Evolutionary conservation across 371 early-diverging fungal species (phyloP).

Genomic region (Mortierella sp.): DNA sequence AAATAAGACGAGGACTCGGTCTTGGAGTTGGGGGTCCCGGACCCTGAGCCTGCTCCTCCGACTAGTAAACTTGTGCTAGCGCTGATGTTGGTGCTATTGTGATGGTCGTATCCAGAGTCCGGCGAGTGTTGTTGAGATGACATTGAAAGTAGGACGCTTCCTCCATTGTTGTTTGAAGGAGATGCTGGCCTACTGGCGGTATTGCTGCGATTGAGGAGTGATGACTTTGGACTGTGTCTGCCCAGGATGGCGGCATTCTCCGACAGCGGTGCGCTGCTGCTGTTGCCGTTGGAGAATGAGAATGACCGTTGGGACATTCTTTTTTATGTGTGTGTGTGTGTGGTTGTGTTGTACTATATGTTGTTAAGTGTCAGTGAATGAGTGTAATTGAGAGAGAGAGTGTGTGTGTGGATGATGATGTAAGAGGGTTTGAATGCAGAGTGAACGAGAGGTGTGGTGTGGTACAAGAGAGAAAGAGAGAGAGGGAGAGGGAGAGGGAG

Average conservation of each 20-base stretch:
- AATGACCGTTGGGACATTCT: conserved; percentile 48
- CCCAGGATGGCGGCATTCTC: conserved; percentile 25
- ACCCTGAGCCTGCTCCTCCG: background rate
- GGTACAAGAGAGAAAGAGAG: background rate
- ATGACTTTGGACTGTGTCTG: conserved; percentile 38
- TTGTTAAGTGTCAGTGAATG: background rate
- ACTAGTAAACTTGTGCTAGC: conserved; percentile 1
- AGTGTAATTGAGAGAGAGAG: background rate
- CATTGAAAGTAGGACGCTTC: conserved; percentile 1
- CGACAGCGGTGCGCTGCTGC: conserved; percentile 8
- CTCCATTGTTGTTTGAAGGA: conserved; percentile 23
- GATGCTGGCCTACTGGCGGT: conserved; percentile 51
- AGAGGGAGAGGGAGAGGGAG: background rate
- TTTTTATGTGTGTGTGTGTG: background rate
- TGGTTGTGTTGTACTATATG: background rate
- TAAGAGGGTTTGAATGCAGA: conserved; percentile 10
- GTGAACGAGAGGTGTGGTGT: background rate
- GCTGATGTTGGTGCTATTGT: conserved; percentile 1
- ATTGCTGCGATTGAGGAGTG: conserved; percentile 39
- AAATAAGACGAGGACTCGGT: conserved; percentile 39
- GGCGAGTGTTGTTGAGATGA: conserved; percentile 22
- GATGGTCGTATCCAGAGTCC: conserved; percentile 16
- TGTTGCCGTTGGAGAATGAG: conserved; percentile 22
- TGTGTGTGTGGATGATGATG: conserved; percentile 6
- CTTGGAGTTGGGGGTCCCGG: conserved; percentile 2